These are phyloP conservation scores for Calonectria fujianensis DNA, from an alignment of 2,329 filamentous ascomycete genomes.

Conservation along the genomic window DNA sequence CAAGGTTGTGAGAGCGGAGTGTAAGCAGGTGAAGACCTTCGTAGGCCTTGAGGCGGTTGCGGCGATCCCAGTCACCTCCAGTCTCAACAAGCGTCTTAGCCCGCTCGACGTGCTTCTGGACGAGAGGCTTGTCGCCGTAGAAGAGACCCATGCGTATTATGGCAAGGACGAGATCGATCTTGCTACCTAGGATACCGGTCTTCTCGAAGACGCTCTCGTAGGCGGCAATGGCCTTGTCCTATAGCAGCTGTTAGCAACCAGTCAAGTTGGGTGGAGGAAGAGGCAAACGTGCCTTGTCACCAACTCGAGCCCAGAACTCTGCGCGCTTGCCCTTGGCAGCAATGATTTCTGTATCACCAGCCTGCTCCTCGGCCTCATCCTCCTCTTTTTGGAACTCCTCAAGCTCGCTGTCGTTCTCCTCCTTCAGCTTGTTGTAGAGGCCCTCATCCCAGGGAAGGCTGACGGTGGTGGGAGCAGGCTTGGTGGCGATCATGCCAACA, in stretches of 20 bases:
- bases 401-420: constrained; percentile 86
- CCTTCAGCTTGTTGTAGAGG: constrained; percentile 85
- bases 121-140: constrained; percentile 93
- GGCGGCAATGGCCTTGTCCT: constrained; percentile 95
- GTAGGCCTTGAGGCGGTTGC: constrained; percentile 99
- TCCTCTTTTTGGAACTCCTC: constrained; percentile 88
- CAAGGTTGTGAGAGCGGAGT: constrained; percentile 90
- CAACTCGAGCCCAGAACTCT: constrained; percentile 96
- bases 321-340: constrained; percentile 95
- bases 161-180: constrained; percentile 97
- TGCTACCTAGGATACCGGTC: constrained; percentile 96
- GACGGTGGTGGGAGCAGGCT: constrained; percentile 77
- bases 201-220: constrained; percentile 97
- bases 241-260: constrained; percentile 46
- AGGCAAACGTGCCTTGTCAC: constrained; percentile 84
- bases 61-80: constrained; percentile 98
- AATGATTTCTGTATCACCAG: constrained; percentile 95
- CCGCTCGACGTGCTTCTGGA: constrained; percentile 95
- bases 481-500: constrained; percentile 85
- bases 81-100: constrained; percentile 93
- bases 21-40: constrained; percentile 95
- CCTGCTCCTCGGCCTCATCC: constrained; percentile 96
- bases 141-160: constrained; percentile 97
- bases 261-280: neutral
- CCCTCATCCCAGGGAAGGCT: constrained; percentile 93